Evolutionary conservation across 2,329 filamentous ascomycete genomes (phyloP).

Genomic region (Diaporthe vexans): DNA sequence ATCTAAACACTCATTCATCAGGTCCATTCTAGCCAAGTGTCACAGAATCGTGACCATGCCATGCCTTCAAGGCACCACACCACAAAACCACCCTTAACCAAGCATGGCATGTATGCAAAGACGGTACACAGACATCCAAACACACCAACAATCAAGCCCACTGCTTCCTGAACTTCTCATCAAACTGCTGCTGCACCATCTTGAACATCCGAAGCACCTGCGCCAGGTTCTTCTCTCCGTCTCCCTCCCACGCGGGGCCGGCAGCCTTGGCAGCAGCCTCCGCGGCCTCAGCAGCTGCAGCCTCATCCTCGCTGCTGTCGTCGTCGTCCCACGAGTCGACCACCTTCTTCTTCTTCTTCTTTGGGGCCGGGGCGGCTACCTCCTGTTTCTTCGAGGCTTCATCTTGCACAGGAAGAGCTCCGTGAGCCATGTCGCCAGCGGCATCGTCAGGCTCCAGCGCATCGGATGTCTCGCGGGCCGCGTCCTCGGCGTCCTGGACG

Average conservation of each 20-base stretch:
- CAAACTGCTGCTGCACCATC: slow-evolving; percentile 70
- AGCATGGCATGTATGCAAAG: not conserved
- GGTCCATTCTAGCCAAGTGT: not conserved
- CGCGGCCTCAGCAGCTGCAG: slow-evolving; percentile 36
- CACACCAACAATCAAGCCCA: slow-evolving; percentile 63
- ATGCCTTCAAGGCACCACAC: not conserved
- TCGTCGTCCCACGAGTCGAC: slow-evolving; percentile 63
- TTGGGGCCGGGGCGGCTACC: not conserved
- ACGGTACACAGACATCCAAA: too few species aligned
- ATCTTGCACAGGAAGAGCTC: not conserved
- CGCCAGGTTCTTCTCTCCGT: slow-evolving; percentile 60
- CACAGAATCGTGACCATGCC: not conserved
- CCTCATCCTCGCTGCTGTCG: slow-evolving; percentile 50
- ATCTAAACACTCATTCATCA: not conserved
- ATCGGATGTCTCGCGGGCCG: slow-evolving; percentile 55
- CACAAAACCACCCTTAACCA: not conserved
- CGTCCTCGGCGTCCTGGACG: slow-evolving; percentile 54
- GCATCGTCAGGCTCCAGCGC: slow-evolving; percentile 63
- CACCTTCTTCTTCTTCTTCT: slow-evolving; percentile 51
- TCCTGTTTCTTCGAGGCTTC: slow-evolving; percentile 47
- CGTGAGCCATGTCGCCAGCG: slow-evolving; percentile 5
- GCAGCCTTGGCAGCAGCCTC: slow-evolving; percentile 15
- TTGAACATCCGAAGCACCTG: slow-evolving; percentile 72
- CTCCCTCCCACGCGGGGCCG: slow-evolving; percentile 47
- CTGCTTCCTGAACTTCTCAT: slow-evolving; percentile 73